A percentile compares a stretch with the other conserved stretches of the same genome.
phyloP scores from a whole-genome alignment of 2,329 filamentous ascomycete genomes.

The Ophiostoma quercus region DNA sequence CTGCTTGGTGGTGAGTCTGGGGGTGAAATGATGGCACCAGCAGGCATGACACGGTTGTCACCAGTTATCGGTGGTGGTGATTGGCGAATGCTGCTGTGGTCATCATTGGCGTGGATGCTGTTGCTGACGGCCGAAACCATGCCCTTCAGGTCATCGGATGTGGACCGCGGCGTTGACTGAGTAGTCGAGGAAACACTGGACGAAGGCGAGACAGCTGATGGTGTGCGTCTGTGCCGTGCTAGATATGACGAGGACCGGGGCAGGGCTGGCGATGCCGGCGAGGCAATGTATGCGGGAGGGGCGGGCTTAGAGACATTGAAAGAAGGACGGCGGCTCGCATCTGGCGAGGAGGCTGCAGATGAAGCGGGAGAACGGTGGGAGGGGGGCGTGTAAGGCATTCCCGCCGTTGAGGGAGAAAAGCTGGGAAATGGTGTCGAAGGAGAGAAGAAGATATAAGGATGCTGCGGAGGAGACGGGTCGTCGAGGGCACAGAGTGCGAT shows the following conservation, averaged over 20 bases:
- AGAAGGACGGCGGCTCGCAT: slow-evolving; percentile 55
- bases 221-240: slow-evolving; percentile 56
- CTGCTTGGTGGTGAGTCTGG: slow-evolving; percentile 78
- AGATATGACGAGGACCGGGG: slow-evolving; percentile 63
- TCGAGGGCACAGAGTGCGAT: slow-evolving; percentile 9
- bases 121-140: slow-evolving; percentile 32
- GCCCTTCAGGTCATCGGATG: slow-evolving; percentile 46
- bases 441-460: slow-evolving; percentile 3
- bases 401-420: slow-evolving; percentile 34
- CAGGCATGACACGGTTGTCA: slow-evolving; percentile 61
- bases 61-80: slow-evolving; percentile 78
- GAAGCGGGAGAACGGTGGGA: slow-evolving; percentile 59
- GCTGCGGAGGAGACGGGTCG: slow-evolving; percentile 7
- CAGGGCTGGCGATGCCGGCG: slow-evolving; percentile 46
- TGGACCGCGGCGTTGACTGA: slow-evolving; percentile 45
- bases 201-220: slow-evolving; percentile 40
- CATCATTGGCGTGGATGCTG: slow-evolving; percentile 15
- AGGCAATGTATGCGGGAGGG: slow-evolving; percentile 22
- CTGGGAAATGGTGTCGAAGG: slow-evolving; percentile 1
- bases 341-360: slow-evolving; percentile 53
- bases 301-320: slow-evolving; percentile 38
- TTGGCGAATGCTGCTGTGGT: slow-evolving; percentile 58
- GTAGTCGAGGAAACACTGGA: slow-evolving; percentile 32
- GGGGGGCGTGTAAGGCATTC: slow-evolving; percentile 87
- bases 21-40: slow-evolving; percentile 81